Percentiles rank a stretch among this genome's conserved stretches.
phyloP scores from a whole-genome alignment of 2,329 filamentous ascomycete genomes.

The Arthroderma sp. region DNA sequence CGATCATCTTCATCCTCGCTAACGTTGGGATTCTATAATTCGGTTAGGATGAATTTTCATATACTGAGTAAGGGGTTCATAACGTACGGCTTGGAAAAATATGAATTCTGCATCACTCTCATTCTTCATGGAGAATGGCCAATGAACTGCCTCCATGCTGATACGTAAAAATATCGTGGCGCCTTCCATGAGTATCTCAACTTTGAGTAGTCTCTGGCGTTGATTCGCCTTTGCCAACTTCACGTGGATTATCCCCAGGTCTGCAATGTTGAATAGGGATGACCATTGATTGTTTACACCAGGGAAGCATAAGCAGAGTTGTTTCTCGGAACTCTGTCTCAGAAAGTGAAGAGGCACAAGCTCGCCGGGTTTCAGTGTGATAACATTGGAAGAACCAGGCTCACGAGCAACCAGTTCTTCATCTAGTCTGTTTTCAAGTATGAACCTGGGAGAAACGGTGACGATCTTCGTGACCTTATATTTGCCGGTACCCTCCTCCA shows the following conservation, averaged over 20 bases:
- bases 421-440: slow-evolving; percentile 81
- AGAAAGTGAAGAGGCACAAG: slow-evolving; percentile 82
- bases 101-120: slow-evolving; percentile 95
- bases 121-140: slow-evolving; percentile 98
- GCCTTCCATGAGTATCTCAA: slow-evolving; percentile 83
- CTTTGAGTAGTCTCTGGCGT: slow-evolving; percentile 72
- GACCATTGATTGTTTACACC: slow-evolving; percentile 97
- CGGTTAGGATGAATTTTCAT: background rate
- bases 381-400: slow-evolving; percentile 75
- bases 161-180: slow-evolving; percentile 90
- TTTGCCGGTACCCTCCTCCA: slow-evolving; percentile 86
- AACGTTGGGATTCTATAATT: slow-evolving; percentile 55
- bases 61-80: background rate
- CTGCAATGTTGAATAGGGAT: slow-evolving; percentile 92
- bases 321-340: slow-evolving; percentile 69
- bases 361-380: slow-evolving; percentile 64
- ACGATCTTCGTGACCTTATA: slow-evolving; percentile 97
- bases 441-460: slow-evolving; percentile 80
- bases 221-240: slow-evolving; percentile 87
- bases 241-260: slow-evolving; percentile 81
- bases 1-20: slow-evolving; percentile 72
- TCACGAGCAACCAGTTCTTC: slow-evolving; percentile 86
- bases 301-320: slow-evolving; percentile 83
- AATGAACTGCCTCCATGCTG: slow-evolving; percentile 81
- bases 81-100: slow-evolving; percentile 68